Conservation (phyloP, 345 rosid species). For the Cardamine resedifolia region DNA sequence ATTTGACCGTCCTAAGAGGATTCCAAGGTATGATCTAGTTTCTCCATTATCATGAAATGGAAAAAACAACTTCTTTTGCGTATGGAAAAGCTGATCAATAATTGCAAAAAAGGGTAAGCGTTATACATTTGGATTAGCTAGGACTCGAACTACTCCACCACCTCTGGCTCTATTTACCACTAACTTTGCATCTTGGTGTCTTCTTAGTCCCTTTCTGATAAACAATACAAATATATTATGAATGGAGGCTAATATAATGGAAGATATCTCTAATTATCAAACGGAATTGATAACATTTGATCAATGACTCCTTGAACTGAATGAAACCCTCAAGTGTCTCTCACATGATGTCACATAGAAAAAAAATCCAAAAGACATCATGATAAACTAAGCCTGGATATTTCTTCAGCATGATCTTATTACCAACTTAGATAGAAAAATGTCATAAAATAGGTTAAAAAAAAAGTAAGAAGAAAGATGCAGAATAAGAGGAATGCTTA, state of each 20-base stretch:
- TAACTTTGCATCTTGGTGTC: slow-evolving; percentile 38
- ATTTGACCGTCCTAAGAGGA: too few relatives aligned
- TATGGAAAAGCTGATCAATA: slow-evolving; percentile 30
- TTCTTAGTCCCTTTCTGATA: slow-evolving; percentile 41
- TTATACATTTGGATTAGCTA: slow-evolving; percentile 76
- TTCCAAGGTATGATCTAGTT: too few relatives aligned
- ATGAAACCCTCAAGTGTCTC: not conserved
- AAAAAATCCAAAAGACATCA: not conserved
- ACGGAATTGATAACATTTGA: not conserved
- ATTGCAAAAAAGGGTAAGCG: slow-evolving; percentile 37
- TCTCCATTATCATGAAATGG: not conserved
- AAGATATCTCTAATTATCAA: not conserved
- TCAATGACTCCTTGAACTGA: not conserved
- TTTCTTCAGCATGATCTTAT: not conserved
- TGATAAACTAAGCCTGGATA: not conserved
- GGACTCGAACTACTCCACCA: slow-evolving; percentile 54
- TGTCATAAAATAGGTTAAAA: not conserved
- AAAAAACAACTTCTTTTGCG: slow-evolving; percentile 32
- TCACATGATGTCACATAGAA: not conserved
- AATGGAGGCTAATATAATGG: not conserved
- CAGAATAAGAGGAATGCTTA: slow-evolving; percentile 6
- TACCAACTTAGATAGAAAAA: slow-evolving; percentile 1
- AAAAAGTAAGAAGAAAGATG: not conserved
- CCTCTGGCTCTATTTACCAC: slow-evolving; percentile 45
- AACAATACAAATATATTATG: not conserved